Conservation (phyloP, 148 eudicot species). For the Fallopia convolvulus region DNA sequence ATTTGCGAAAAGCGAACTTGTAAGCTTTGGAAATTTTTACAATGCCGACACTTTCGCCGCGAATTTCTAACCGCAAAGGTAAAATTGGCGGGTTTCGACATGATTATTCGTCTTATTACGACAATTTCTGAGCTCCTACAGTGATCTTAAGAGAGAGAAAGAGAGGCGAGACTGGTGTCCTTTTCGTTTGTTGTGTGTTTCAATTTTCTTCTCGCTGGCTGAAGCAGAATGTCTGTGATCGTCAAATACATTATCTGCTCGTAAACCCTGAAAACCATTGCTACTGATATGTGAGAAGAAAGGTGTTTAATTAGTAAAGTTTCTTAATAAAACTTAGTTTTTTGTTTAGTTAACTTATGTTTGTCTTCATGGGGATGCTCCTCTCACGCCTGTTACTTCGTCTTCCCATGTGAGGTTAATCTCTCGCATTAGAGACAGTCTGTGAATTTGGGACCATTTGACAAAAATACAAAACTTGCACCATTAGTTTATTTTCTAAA, state of each 20-base stretch:
- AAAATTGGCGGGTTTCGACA: neutral
- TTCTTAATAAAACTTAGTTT: neutral
- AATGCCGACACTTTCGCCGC: slow-evolving; percentile 8
- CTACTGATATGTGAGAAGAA: neutral
- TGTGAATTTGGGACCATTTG: slow-evolving; percentile 1
- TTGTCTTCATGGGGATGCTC: slow-evolving; percentile 6
- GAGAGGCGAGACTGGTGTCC: neutral
- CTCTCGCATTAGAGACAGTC: slow-evolving; percentile 5
- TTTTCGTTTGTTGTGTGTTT: neutral
- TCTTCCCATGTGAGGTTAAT: slow-evolving; percentile 7
- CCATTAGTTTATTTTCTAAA: neutral
- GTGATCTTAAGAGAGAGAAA: neutral
- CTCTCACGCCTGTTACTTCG: slow-evolving; percentile 3
- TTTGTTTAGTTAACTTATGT: neutral
- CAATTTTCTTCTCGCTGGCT: neutral
- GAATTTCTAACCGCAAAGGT: slow-evolving; percentile 7
- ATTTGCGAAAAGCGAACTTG: neutral
- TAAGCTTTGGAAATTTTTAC: neutral
- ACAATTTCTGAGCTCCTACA: slow-evolving; percentile 8
- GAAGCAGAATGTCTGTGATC: slow-evolving; percentile 4
- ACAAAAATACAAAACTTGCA: neutral
- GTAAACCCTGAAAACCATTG: neutral
- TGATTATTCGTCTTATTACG: neutral
- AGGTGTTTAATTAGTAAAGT: neutral
- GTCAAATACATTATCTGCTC: slow-evolving; percentile 6